These are phyloP conservation scores for Suhomyces bribrorum DNA, from an alignment of 1,139 yeast genomes.

Conservation along the genomic window DNA sequence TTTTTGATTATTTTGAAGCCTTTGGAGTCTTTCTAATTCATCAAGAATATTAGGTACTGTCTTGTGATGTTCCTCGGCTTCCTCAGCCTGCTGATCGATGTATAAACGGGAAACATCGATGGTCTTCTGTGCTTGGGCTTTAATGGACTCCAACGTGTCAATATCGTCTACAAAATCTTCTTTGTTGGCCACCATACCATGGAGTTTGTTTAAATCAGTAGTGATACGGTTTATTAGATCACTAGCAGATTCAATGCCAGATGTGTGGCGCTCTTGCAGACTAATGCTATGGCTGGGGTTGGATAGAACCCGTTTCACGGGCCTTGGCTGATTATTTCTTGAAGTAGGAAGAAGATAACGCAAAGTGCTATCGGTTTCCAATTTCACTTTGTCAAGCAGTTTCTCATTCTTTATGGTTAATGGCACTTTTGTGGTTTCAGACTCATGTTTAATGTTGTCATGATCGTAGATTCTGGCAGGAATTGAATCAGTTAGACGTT, in stretches of 20 bases:
- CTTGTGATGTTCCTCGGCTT: neutral
- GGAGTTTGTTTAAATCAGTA: slow-evolving; percentile 3
- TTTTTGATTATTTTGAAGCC: neutral
- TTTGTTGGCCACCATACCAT: slow-evolving; percentile 1
- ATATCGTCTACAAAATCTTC: slow-evolving; percentile 2
- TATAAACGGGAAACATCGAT: slow-evolving; percentile 3
- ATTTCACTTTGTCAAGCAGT: neutral
- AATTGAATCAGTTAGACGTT: neutral
- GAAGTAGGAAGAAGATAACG: neutral
- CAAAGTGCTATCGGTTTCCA: neutral
- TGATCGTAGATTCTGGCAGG: neutral
- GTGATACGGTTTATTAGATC: slow-evolving; percentile 4
- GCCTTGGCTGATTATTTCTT: neutral
- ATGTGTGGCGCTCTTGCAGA: no score
- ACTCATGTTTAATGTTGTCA: neutral
- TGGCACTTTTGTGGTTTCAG: neutral
- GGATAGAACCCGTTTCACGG: neutral
- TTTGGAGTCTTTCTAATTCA: slow-evolving; percentile 13
- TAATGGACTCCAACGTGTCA: slow-evolving; percentile 9
- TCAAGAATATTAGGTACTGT: slow-evolving; percentile 6
- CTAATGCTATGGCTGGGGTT: no score
- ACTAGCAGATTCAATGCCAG: slow-evolving; percentile 6
- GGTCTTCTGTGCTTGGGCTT: slow-evolving; percentile 10
- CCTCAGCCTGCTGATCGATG: neutral
- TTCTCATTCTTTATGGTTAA: neutral